Evolutionary conservation across 768 basidiomycete genomes (phyloP), one percentile per base, ranked within the genome.

Genomic region (Boletus pseudo-olivaceus): DNA sequence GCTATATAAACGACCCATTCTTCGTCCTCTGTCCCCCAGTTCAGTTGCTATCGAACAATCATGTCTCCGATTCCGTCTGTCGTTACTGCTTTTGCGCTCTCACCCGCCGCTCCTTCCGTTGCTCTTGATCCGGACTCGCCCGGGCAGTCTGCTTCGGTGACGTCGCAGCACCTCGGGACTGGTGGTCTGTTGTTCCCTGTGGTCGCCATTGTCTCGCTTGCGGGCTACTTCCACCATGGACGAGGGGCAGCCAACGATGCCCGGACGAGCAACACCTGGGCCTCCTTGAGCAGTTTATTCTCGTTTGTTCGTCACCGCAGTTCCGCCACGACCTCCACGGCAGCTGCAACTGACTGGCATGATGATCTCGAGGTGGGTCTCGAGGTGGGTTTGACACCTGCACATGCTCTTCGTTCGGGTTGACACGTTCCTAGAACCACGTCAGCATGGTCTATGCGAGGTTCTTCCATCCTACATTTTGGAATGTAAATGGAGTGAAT

Each of bases 371-470:
- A 62, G 56, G 37, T 10, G 4, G 55, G 54, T 17, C 42, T n/a
- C 2, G 49, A 67, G 40, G 62, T 57, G 19, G 2, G 56, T 42
- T 41, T 5, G 4, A 12, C 5, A 6, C 30, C 1, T 9, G 3
- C 26, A 2, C 12, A 10, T 34, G 3, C 8, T 20, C 32, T 20
- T 56, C 6, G 4, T n/a, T 41, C 1, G 3, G 4, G 14, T 34
- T 57, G 26, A 67, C 20, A 3, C 7, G 15, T 19, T 1, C 1
- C 10, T 23, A 58, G 40, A 29, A 59, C 15, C 55, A 67, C 23
- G 54, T 65, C 5, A 62, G 34, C 14, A 65, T 62, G 59, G 54
- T 66, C 0, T 64, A 66, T 30, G 62, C 62, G 1, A 61, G 35
- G 37, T 57, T 43, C 47, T 66, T 66, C 35, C 64, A 66, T 33